Base-by-base conservation (phyloP, 192 early-diverging fungal genomes). In the Powellomyces hirtus region DNA sequence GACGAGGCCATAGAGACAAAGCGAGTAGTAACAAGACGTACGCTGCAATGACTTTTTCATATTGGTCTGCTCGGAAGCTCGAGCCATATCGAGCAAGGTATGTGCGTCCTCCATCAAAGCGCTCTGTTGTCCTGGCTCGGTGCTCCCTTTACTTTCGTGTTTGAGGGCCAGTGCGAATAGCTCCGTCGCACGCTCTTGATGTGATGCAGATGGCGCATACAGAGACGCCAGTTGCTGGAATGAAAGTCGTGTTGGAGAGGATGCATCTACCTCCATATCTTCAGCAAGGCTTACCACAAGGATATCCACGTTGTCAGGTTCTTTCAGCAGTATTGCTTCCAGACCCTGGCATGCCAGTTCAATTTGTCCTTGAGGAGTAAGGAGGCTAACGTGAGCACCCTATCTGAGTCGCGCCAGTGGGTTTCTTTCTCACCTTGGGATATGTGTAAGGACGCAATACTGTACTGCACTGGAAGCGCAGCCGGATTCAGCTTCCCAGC, bases 391-490 rank as follows among this genome's bases (percentile, higher is more conserved):
- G n/a, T n/a, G n/a, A n/a, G n/a, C n/a, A n/a, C n/a, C n/a, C n/a
- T n/a, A n/a, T n/a, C n/a, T n/a, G n/a, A n/a, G n/a, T n/a, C n/a
- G n/a, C n/a, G n/a, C n/a, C n/a, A n/a, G n/a, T n/a, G n/a, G n/a
- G n/a, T n/a, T n/a, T n/a, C n/a, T n/a, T n/a, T n/a, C n/a, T 30
- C 68, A 84, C 87, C 82, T 78, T 66, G 61, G 30, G 75, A 76
- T 10, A 94, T 71, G 34, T 87, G 79, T 73, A 90, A 86, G 72
- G 94, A 89, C 1, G 90, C 92, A 40, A 93, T 70, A 1, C 89
- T 89, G 71, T 88, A 96, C 66, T 86, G 89, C 20, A 88, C 86
- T 60, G 88, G 36, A 1, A 81, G 45, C 57, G 94, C 90, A 13
- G 80, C 72, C 2, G 87, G 83, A 80, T 93, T 89, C 64, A 89